Evolutionary conservation across 345 rosid genomes (phyloP), one percentile per base, ranked within the genome.

Genomic region (Gynandropsis gynandra): DNA sequence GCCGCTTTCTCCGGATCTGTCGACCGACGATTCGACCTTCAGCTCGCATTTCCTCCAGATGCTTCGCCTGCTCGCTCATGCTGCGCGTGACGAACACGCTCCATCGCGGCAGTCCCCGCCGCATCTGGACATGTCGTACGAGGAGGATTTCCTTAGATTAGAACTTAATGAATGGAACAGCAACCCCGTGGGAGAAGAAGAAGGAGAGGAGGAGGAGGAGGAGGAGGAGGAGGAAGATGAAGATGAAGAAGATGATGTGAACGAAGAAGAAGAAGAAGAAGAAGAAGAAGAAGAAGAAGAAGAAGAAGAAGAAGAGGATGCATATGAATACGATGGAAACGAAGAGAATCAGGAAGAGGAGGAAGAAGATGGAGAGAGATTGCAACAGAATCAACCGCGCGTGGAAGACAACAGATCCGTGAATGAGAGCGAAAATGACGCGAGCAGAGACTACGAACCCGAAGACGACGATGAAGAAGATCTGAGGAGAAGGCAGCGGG

Each of bases 11-110:
- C 70, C 80, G 45, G 81, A 71, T 70, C 80, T 50, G 34, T 59
- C 34, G 10, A 52, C 38, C 0, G 83, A 80, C 1, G 81, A 80
- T 50, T 69, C 79, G 0, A 46, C 76, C 16, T 70, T n/a, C n/a
- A n/a, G 80, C 32, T 76, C 82, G 10, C 87, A 80, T 71, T 83
- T 80, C 61, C 68, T 76, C 54, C 82, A 74, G 67, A 76, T 76
- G 58, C 76, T 78, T 10, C 83, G 86, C 8, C 37, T 84, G 46
- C 47, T 81, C 40, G 75, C 78, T 4, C 79, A 70, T 57, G 72
- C 73, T 5, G 65, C 75, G 61, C 76, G 75, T 38, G 84, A 73
- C 0, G 81, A 68, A 19, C 71, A 81, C 67, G 76, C 80, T 16
- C n/a, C n/a, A n/a, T n/a, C n/a, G n/a, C n/a, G n/a, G n/a, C n/a